Conservation (phyloP, 2,329 filamentous ascomycete species). For the Colletotrichum chrysophilum region DNA sequence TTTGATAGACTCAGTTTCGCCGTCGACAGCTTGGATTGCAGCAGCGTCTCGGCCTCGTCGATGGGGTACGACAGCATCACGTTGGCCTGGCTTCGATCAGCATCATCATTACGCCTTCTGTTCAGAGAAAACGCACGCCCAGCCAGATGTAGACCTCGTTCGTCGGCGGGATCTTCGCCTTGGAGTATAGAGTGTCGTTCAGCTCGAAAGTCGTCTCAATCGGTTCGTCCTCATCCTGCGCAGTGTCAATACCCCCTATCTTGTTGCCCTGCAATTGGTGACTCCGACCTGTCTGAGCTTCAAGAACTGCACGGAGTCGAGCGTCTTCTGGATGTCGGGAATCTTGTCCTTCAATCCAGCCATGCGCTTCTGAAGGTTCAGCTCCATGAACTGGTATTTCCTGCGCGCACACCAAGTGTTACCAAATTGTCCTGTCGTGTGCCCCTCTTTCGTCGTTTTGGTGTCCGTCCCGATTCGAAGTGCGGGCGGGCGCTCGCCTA, state of each 20-base stretch:
- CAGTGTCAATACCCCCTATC: not conserved
- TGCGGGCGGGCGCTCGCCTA: conserved; percentile 17
- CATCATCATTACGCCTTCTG: not conserved
- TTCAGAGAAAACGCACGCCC: conserved; percentile 62
- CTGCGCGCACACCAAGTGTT: conserved; percentile 50
- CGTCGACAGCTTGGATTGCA: conserved; percentile 77
- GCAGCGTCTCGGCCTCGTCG: conserved; percentile 80
- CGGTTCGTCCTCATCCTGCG: conserved; percentile 62
- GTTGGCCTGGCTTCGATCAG: conserved; percentile 70
- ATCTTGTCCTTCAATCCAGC: conserved; percentile 90
- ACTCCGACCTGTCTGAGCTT: conserved; percentile 71
- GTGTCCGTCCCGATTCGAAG: not conserved
- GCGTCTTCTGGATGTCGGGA: conserved; percentile 93
- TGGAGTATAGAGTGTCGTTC: conserved; percentile 94
- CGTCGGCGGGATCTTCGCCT: conserved; percentile 80
- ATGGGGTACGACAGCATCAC: conserved; percentile 97
- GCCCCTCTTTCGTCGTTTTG: not conserved
- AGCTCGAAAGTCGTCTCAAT: conserved; percentile 95
- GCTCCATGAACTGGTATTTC: conserved; percentile 99
- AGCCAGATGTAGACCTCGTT: conserved; percentile 97
- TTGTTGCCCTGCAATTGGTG: not conserved
- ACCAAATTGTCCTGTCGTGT: not conserved
- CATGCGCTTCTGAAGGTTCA: conserved; percentile 85
- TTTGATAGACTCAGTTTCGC: conserved; percentile 83
- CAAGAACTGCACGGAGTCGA: conserved; percentile 89